A percentile compares a stretch with the other conserved stretches of the same genome.
phyloP scores from a whole-genome alignment of 2,329 filamentous ascomycete genomes.

The Monosporascus sp. region DNA sequence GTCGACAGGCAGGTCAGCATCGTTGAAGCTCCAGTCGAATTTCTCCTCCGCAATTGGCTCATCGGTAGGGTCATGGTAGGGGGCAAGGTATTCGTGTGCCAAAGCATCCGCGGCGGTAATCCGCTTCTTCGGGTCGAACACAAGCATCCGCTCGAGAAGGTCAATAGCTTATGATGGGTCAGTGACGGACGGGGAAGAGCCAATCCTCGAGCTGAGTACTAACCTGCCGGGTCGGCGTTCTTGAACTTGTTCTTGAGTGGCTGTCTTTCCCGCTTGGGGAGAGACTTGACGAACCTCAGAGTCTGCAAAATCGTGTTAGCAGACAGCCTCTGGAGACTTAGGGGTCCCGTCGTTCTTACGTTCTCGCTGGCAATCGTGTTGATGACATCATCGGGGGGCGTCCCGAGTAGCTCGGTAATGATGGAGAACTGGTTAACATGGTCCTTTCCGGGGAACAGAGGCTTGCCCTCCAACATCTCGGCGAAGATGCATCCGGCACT shows the following conservation, averaged over 20 bases:
- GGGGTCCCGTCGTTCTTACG: conserved; percentile 44
- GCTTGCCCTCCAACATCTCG: conserved; percentile 98
- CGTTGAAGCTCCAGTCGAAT: conserved; percentile 99
- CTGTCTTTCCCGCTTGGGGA: conserved; percentile 89
- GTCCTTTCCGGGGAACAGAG: conserved; percentile 96
- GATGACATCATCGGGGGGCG: conserved; percentile 96
- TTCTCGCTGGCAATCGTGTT: conserved; percentile 98
- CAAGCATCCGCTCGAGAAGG: conserved; percentile 91
- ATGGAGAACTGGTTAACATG: conserved; percentile 99
- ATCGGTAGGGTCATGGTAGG: conserved; percentile 95
- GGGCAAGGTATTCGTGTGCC: conserved; percentile 86
- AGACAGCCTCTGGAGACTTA: background rate
- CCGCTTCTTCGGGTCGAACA: conserved; percentile 96
- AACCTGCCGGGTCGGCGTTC: conserved; percentile 84
- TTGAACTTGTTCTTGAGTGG: conserved; percentile 86
- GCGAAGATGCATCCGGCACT: conserved; percentile 98
- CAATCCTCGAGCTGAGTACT: conserved; percentile 1
- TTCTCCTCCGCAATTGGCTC: conserved; percentile 95
- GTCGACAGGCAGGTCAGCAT: conserved; percentile 92
- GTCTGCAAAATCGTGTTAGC: conserved; percentile 52
- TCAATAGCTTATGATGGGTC: conserved; percentile 67
- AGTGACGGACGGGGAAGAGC: background rate
- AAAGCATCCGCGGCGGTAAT: conserved; percentile 83
- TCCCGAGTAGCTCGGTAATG: conserved; percentile 94
- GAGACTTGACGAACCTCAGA: conserved; percentile 91